Conservation (phyloP, 2,329 filamentous ascomycete species). For the Diaporthe velutina region DNA sequence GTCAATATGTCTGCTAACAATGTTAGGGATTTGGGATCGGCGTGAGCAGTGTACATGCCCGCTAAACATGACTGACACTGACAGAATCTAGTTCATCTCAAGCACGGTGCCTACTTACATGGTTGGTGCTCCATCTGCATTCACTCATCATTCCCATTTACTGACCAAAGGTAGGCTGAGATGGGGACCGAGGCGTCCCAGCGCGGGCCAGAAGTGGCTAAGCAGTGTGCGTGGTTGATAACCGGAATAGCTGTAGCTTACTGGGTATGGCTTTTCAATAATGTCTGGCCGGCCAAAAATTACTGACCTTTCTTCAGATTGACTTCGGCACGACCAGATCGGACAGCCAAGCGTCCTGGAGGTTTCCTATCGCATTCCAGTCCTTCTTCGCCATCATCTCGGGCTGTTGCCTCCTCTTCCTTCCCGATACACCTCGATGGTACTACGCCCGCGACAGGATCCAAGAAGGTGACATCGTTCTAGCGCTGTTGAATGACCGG, state of each 20-base stretch:
- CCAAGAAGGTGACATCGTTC: background rate
- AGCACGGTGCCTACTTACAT: conserved; percentile 5
- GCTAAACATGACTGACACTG: rapidly evolving
- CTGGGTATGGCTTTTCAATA: background rate
- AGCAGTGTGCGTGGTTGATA: conserved; percentile 11
- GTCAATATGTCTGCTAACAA: background rate
- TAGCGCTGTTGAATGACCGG: background rate
- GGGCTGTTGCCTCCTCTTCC: background rate
- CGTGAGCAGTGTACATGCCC: background rate
- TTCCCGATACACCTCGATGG: conserved; percentile 15
- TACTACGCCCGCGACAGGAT: conserved; percentile 15
- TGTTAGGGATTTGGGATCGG: background rate
- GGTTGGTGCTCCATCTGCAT: background rate
- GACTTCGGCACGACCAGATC: conserved; percentile 11
- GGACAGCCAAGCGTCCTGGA: background rate
- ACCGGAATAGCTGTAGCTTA: background rate
- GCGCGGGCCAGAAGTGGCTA: conserved; percentile 5
- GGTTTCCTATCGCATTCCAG: conserved; percentile 3
- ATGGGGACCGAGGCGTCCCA: conserved; percentile 7
- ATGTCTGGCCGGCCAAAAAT: rapidly evolving
- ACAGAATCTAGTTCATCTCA: background rate
- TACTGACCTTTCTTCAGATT: background rate
- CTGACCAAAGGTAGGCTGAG: background rate
- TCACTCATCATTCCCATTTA: rapidly evolving
- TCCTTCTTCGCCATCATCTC: background rate